Evolutionary conservation across 2,329 filamentous ascomycete species (phyloP).

Genomic region (Ampelomyces quisqualis): DNA sequence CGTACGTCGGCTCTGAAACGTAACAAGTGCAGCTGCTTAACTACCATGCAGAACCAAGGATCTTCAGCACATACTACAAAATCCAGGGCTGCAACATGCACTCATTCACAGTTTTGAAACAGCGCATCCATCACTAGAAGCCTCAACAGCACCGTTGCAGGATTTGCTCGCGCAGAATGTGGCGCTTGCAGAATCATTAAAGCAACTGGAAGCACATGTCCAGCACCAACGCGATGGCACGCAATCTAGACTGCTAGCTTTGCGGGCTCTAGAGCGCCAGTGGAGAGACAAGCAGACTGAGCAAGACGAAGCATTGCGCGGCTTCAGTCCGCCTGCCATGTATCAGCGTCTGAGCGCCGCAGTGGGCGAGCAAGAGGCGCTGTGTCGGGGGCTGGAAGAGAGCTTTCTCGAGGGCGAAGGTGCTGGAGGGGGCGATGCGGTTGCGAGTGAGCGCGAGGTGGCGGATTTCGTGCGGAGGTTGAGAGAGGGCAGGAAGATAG

Average conservation of each 20-base stretch:
- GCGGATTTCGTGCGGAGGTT: constrained; percentile 81
- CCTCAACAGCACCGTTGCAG: constrained; percentile 65
- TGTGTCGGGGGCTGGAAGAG: constrained; percentile 84
- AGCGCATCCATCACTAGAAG: constrained; percentile 69
- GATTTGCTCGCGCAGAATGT: constrained; percentile 70
- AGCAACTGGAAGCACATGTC: constrained; percentile 61
- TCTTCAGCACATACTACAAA: constrained; percentile 67
- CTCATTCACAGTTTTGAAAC: constrained; percentile 67
- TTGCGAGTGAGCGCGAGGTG: constrained; percentile 76
- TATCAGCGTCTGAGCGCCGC: constrained; percentile 78
- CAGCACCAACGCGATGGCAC: constrained; percentile 66
- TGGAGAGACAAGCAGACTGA: constrained; percentile 87
- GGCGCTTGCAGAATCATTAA: constrained; percentile 64
- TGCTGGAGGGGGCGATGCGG: constrained; percentile 45
- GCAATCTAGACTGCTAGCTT: constrained; percentile 77
- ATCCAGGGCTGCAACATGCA: constrained; percentile 68
- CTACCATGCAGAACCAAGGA: constrained; percentile 69
- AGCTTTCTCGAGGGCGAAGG: constrained; percentile 75
- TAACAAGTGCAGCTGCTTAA: constrained; percentile 15
- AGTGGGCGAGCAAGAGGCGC: constrained; percentile 76
- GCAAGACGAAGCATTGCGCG: constrained; percentile 80
- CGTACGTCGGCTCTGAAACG: constrained; percentile 56
- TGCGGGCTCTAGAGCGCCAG: constrained; percentile 85
- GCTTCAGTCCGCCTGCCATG: constrained; percentile 82
- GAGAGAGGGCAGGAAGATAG: constrained; percentile 74